Evolutionary conservation across 2,329 filamentous ascomycete species (phyloP).

Genomic region (Byssothecium circinans): DNA sequence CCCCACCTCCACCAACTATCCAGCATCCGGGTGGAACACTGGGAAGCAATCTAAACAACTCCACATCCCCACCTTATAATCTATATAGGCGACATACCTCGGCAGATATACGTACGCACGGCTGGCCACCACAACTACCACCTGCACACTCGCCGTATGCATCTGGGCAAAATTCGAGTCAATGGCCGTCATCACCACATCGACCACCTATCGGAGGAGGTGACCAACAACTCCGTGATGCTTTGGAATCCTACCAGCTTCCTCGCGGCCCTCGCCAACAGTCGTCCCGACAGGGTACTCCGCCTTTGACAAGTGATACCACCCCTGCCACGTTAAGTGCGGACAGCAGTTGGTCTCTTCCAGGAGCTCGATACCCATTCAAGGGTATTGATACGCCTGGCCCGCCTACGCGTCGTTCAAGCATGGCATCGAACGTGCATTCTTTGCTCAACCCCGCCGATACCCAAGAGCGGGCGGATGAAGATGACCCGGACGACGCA

Average conservation of each 20-base stretch:
- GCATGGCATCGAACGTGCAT: constrained; percentile 72
- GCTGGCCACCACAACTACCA: constrained; percentile 62
- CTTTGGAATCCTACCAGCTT: constrained; percentile 70
- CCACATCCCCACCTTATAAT: constrained; percentile 62
- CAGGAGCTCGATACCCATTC: constrained; percentile 53
- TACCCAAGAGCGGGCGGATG: constrained; percentile 66
- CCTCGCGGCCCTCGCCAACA: constrained; percentile 54
- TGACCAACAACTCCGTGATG: constrained; percentile 71
- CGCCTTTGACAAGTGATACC: constrained; percentile 54
- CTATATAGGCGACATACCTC: constrained; percentile 86
- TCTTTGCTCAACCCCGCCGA: constrained; percentile 69
- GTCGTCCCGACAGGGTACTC: constrained; percentile 57
- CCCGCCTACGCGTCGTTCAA: constrained; percentile 67
- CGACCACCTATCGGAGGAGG: constrained; percentile 48
- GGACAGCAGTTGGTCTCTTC: constrained; percentile 60
- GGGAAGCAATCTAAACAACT: constrained; percentile 47
- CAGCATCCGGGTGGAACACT: constrained; percentile 61
- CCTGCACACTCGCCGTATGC: constrained; percentile 64
- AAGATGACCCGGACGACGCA: constrained; percentile 63
- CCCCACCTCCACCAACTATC: constrained; percentile 62
- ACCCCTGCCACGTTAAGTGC: constrained; percentile 53
- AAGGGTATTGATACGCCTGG: constrained; percentile 55
- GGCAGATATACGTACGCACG: constrained; percentile 79
- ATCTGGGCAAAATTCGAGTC: constrained; percentile 62
- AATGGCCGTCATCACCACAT: constrained; percentile 70